Base-by-base conservation (phyloP, 495 filamentous ascomycete species). In the Emericellopsis terricola region DNA sequence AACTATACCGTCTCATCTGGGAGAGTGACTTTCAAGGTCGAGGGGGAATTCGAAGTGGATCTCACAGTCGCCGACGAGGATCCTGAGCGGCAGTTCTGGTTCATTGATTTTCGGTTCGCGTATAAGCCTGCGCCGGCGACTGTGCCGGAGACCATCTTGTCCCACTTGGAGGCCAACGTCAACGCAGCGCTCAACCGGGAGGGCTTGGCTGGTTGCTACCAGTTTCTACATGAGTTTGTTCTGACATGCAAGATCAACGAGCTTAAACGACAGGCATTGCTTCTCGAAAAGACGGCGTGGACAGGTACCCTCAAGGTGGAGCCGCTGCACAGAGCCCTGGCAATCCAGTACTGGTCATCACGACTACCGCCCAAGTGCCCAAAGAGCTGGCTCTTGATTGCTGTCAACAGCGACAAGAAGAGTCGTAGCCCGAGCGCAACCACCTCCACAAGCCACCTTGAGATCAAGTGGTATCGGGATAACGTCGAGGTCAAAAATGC, bases 351-450 rank as follows among this genome's bases (percentile, higher is more conserved):
- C 50, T 97, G 89, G 89, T 51, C 66, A 13, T 61, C 71, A 26
- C 68, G 69, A 36, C 53, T 54, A 19, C 47, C 41, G n/a, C 48
- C 54, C 14, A 56, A 68, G 18, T 70, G 69, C 8, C 54, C 62
- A 3, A 91, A 84, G 57, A 89, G 72, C 51, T 96, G 89, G 85
- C 62, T 96, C 29, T 77, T 93, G 28, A 64, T 94, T n/a, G 83
- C 82, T 2, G 60, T 89, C 18, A 60, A 69, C 38, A 78, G 80
- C 44, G 72, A 74, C 27, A 70, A 56, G 43, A 54, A 48, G 29
- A 46, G 38, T 11, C 51, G 43, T 40, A 55, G 41, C 28, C 38
- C 41, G 23, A 40, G 36, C 21, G 54, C 20, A 3, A 23, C 11
- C 19, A 35, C 20, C 13, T 15, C 21, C 5, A 51, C 56, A 29